A percentile compares a stretch with the other conserved stretches of the same genome.
These are phyloP conservation scores for Phytophthora gonapodyides DNA, from an alignment of 352 stramenopile species.

Conservation along the genomic window DNA sequence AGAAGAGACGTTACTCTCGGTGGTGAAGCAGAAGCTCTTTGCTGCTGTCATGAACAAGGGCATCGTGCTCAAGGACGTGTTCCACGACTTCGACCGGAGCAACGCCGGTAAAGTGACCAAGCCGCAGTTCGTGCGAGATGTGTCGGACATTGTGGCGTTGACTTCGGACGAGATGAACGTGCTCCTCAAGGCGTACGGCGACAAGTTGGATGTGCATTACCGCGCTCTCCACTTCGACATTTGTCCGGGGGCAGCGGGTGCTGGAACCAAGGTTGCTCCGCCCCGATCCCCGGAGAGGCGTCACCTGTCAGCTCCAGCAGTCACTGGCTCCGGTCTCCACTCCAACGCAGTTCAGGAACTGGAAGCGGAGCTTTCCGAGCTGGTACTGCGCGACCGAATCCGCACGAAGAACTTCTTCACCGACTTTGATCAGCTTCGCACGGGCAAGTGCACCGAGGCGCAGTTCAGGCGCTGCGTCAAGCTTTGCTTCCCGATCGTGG, in stretches of 20 bases:
- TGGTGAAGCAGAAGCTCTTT: slow-evolving; percentile 62
- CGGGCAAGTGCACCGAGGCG: slow-evolving; percentile 71
- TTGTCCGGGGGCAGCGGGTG: slow-evolving; percentile 42
- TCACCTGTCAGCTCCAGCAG: slow-evolving; percentile 46
- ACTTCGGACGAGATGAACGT: slow-evolving; percentile 55
- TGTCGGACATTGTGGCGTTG: slow-evolving; percentile 69
- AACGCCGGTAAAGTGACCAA: slow-evolving; percentile 86
- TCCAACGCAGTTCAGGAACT: slow-evolving; percentile 52
- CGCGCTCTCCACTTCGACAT: slow-evolving; percentile 75
- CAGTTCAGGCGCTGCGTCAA: slow-evolving; percentile 85
- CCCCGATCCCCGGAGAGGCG: slow-evolving; percentile 61
- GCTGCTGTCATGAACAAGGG: slow-evolving; percentile 76
- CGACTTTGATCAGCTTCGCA: slow-evolving; percentile 80
- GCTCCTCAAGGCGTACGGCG: slow-evolving; percentile 72
- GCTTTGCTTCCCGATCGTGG: slow-evolving; percentile 69
- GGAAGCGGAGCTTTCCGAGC: slow-evolving; percentile 58
- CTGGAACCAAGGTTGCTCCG: slow-evolving; percentile 29
- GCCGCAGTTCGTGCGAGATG: slow-evolving; percentile 73
- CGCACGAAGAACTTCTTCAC: slow-evolving; percentile 86
- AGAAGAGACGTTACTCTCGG: slow-evolving; percentile 42
- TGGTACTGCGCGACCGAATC: slow-evolving; percentile 74
- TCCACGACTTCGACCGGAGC: slow-evolving; percentile 85
- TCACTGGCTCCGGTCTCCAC: neutral
- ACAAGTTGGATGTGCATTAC: slow-evolving; percentile 82
- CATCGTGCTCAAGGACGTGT: slow-evolving; percentile 88